These are phyloP conservation scores for Nicotiana attenuata DNA, from an alignment of 257 asterid species.

Conservation along the genomic window DNA sequence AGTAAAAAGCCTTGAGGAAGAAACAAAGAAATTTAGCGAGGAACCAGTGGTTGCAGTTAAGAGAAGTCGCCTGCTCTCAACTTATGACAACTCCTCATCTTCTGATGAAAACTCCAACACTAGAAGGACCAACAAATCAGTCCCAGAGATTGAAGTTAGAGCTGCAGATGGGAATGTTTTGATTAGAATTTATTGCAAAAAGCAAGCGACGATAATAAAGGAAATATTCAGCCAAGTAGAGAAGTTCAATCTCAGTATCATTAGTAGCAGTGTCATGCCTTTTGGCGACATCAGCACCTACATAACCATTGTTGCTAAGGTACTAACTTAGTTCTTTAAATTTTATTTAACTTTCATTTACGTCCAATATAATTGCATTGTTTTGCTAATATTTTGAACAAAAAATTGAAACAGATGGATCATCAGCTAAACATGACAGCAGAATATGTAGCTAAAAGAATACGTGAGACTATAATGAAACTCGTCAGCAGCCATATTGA, in stretches of 20 bases:
- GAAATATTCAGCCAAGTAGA: conserved; percentile 5
- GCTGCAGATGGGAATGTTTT: neutral
- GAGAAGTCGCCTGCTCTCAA: neutral
- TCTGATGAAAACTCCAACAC: neutral
- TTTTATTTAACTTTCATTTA: neutral
- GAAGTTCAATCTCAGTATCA: neutral
- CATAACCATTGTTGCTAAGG: conserved; percentile 10
- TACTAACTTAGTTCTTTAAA: neutral
- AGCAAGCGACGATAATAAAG: neutral
- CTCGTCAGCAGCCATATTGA: neutral
- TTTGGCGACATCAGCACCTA: neutral
- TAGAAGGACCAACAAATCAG: neutral
- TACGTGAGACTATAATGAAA: neutral
- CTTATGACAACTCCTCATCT: neutral
- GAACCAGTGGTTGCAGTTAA: neutral
- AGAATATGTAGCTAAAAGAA: neutral
- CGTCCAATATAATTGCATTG: neutral
- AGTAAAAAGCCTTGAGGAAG: neutral
- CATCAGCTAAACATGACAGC: neutral
- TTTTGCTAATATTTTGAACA: neutral
- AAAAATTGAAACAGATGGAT: conserved; percentile 1
- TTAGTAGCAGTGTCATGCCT: conserved; percentile 3
- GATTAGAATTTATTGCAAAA: conserved; percentile 7
- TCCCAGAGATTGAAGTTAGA: conserved; percentile 3
- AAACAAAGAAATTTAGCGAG: neutral